Base-by-base conservation (phyloP, 169 alveolate genomes). In the Plasmodium vinckei region DNA sequence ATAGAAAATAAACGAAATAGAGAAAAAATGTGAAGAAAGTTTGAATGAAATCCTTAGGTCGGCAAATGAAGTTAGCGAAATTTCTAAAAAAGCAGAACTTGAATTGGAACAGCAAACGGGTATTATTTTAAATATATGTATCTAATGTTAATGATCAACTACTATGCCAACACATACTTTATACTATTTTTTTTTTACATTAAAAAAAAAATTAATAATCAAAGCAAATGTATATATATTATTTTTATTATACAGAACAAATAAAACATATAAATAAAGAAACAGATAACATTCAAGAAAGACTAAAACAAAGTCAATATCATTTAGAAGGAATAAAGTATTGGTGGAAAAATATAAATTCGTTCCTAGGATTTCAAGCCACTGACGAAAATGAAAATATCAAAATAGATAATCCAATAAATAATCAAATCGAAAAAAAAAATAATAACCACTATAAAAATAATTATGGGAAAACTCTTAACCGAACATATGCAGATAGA, bases 81-180 rank as follows among this genome's bases (percentile, higher is more conserved):
- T 86, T 56, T 86, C 91, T 9, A 86, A 86, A 86, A 86, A 86
- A 53, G 91, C 91, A 51, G 91, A 86, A 69, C 70, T 69, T 51
- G 91, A 86, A 64, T 64, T 86, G 39, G 77, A 86, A 47, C 87
- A 69, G 1, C 91, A 86, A 59, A 86, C 91, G 71, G 91, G 91
- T 86, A 69, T 69, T 33, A 13, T 53, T 46, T 53, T 75, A 61
- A 5, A 51, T 54, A 23, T 54, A 23, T 33, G 13, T 61, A 17
- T 49, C 27, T 49, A n/a, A 61, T 67, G 60, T 13, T 42, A 44
- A 13, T 23, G 27, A 4, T 69, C 21, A 19, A 68, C 21, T 13
- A 6, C 19, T 6, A 4, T 51, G 3, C 59, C 59, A 51, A 51
- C 59, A 51, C 19, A 51, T 51, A 15, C 7, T 13, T 5, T 6